Base-by-base conservation (phyloP, 73 alveolate genomes). In the Paramecium tetraurelia region DNA sequence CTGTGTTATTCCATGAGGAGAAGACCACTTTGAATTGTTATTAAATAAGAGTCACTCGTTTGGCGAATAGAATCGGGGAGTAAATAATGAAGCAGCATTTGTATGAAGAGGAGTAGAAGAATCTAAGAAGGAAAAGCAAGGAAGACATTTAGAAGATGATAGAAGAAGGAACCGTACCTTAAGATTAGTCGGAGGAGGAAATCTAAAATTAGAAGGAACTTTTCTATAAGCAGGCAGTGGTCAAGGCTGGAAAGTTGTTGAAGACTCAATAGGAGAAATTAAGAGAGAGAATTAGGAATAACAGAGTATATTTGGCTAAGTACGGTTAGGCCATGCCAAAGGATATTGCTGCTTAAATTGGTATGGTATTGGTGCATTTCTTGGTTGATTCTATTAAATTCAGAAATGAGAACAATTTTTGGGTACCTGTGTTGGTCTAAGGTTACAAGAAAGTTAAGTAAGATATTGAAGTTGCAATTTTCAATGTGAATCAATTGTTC, bases 341-440 rank as follows among this genome's bases (percentile, higher is more conserved):
- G 21, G 93, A 72, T 63, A 86, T 72, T 11, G 86, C 86, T 3
- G 8, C 35, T 14, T 70, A 89, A 44, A 63, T 89, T 5, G 94
- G 94, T 7, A 36, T 84, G 16, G 63, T 70, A 12, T 22, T 89
- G n/a, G 44, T 86, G 18, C 85, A 70, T 14, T 22, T 41, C 1
- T 57, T 86, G 85, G 88, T 59, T 36, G 94, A 83, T 59, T 63
- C 92, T 1, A 92, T 92, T 92, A 38, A 96, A 92, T 57, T 95
- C 43, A 89, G 86, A 92, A 70, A 86, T 96, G 70, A 95, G 59
- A 76, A 94, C 71, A 89, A 95, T 89, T 59, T 96, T 38, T 85
- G 93, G 84, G 72, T 95, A 85, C 96, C 97, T 46, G 92, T 93
- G 57, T 85, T 95, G 14, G 84, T 95, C n/a, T 85, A 90, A 29